Evolutionary conservation across 345 rosid species (phyloP).

Genomic region (Clausena lansium): DNA sequence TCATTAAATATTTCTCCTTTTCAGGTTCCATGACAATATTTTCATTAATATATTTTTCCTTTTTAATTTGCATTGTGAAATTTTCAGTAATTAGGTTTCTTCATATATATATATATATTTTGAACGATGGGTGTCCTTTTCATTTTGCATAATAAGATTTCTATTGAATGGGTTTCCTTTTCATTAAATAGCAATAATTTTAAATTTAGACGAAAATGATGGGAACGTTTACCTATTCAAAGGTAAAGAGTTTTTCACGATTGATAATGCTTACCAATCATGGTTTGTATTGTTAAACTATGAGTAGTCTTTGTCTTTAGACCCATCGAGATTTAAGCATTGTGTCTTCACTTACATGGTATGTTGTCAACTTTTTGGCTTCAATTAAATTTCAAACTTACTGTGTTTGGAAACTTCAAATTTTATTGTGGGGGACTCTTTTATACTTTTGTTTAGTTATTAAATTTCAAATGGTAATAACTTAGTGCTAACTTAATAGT

Average conservation of each 20-base stretch:
- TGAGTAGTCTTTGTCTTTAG: neutral
- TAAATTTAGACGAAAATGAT: no score
- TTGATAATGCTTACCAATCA: neutral
- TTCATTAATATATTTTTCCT: neutral
- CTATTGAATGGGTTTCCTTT: no score
- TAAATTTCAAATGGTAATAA: neutral
- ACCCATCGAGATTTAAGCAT: neutral
- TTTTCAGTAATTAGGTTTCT: neutral
- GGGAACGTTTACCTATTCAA: no score
- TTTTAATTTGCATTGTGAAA: neutral
- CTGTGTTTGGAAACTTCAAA: constrained; percentile 1
- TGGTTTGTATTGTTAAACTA: neutral
- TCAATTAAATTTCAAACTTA: neutral
- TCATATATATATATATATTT: neutral
- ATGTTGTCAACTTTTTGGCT: neutral
- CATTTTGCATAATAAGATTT: neutral
- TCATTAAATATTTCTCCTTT: neutral
- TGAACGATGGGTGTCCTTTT: neutral
- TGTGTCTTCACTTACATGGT: neutral
- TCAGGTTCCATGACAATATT: no score
- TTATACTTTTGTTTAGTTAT: neutral
- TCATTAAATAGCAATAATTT: no score
- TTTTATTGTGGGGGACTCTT: neutral
- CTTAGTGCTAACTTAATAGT: neutral
- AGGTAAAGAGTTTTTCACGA: no score